These are phyloP conservation scores for Gastrodia elata DNA, from an alignment of 106 monocot genomes.

Conservation along the genomic window DNA sequence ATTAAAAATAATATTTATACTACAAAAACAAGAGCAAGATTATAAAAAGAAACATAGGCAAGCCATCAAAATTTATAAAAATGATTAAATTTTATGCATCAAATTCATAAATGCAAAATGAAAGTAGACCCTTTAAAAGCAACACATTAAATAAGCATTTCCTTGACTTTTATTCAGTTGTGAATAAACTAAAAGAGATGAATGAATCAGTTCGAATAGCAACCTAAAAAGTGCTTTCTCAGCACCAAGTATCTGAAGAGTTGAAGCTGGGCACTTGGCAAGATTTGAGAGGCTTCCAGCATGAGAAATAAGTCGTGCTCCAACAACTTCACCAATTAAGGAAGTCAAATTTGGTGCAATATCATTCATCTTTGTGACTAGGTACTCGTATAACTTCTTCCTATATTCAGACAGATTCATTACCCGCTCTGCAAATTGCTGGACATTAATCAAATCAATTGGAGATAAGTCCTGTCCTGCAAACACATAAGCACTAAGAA, in stretches of 20 bases:
- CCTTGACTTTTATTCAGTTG: background rate
- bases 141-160: background rate
- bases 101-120: slow-evolving; percentile 1
- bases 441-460: slow-evolving; percentile 83
- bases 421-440: slow-evolving; percentile 75
- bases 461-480: slow-evolving; percentile 86
- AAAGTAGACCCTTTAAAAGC: background rate
- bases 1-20: background rate
- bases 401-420: slow-evolving; percentile 79
- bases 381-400: slow-evolving; percentile 80
- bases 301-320: slow-evolving; percentile 88
- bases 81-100: background rate
- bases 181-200: background rate
- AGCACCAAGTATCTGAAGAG: slow-evolving; percentile 93
- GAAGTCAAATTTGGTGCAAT: slow-evolving; percentile 89
- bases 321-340: slow-evolving; percentile 88
- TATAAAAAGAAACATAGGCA: background rate
- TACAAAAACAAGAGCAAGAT: background rate
- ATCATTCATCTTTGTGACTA: slow-evolving; percentile 85
- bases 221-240: slow-evolving; percentile 99
- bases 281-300: slow-evolving; percentile 90
- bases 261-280: slow-evolving; percentile 85
- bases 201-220: background rate
- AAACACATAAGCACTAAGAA: slow-evolving; percentile 6
- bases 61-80: background rate